Conservation (phyloP, 1,139 yeast species). For the Torulaspora pretoriensis region DNA sequence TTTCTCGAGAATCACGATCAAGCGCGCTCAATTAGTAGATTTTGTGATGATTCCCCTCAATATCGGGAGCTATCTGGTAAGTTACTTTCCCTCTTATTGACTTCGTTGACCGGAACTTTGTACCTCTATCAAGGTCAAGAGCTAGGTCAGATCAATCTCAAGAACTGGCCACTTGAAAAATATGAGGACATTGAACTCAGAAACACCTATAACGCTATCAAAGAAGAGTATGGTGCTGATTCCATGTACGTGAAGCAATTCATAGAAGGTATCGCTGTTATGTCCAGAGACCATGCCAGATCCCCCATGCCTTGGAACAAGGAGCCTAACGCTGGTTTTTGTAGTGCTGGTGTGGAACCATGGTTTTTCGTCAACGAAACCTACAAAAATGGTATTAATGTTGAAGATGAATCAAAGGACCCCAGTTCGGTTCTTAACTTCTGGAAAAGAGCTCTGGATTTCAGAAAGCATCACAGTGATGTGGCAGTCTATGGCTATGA, state of each 20-base stretch:
- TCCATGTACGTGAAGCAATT: constrained; percentile 36
- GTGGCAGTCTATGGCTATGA: constrained; percentile 44
- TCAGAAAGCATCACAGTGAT: constrained; percentile 46
- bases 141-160: constrained; percentile 52
- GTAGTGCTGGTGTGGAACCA: constrained; percentile 42
- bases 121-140: constrained; percentile 61
- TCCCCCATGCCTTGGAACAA: constrained; percentile 59
- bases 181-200: constrained; percentile 49
- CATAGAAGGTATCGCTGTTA: constrained; percentile 39
- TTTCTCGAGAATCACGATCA: constrained; percentile 59
- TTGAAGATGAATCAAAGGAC: constrained; percentile 44
- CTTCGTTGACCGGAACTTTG: constrained; percentile 52
- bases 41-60: constrained; percentile 44
- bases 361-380: constrained; percentile 56
- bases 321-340: constrained; percentile 46
- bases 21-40: constrained; percentile 50
- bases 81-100: constrained; percentile 45
- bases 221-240: constrained; percentile 37
- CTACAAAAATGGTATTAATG: constrained; percentile 46
- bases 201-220: constrained; percentile 42
- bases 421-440: constrained; percentile 47
- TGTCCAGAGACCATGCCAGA: constrained; percentile 54
- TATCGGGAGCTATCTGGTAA: constrained; percentile 43
- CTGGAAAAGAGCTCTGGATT: constrained; percentile 43
- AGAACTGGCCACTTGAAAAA: constrained; percentile 47